phyloP scores from a whole-genome alignment of 805 yeast genomes.

The Candida piceae region DNA sequence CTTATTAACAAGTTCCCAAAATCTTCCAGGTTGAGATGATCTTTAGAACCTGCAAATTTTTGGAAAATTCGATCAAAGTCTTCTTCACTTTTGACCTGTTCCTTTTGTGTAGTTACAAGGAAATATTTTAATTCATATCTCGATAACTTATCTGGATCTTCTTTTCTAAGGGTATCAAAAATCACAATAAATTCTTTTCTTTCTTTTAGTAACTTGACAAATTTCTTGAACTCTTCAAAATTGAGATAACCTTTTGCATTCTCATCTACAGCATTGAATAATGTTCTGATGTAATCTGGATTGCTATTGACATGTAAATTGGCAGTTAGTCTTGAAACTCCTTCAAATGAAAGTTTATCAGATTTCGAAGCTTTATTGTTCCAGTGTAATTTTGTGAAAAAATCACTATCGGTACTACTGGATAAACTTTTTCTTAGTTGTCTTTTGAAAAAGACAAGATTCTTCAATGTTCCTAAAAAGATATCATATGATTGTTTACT shows the following conservation, averaged over 20 bases:
- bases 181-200: constrained; percentile 57
- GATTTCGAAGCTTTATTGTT: constrained; percentile 33
- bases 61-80: constrained; percentile 32
- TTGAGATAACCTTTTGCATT: constrained; percentile 47
- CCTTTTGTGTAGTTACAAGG: constrained; percentile 43
- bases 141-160: constrained; percentile 17
- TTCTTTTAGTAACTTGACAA: constrained; percentile 61
- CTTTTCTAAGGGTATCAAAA: constrained; percentile 23
- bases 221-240: constrained; percentile 69
- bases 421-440: constrained; percentile 60
- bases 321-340: constrained; percentile 59
- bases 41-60: constrained; percentile 29
- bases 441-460: constrained; percentile 51
- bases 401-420: constrained; percentile 35
- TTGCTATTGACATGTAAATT: constrained; percentile 72
- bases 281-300: constrained; percentile 37
- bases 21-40: constrained; percentile 22
- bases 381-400: constrained; percentile 58
- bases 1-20: constrained; percentile 30
- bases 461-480: constrained; percentile 49
- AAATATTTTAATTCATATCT: constrained; percentile 38
- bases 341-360: constrained; percentile 52
- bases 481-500: constrained; percentile 46
- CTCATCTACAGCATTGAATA: constrained; percentile 52
- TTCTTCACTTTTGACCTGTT: constrained; percentile 27